Conservation (phyloP, 352 stramenopile species). For the Pythium biforme region DNA sequence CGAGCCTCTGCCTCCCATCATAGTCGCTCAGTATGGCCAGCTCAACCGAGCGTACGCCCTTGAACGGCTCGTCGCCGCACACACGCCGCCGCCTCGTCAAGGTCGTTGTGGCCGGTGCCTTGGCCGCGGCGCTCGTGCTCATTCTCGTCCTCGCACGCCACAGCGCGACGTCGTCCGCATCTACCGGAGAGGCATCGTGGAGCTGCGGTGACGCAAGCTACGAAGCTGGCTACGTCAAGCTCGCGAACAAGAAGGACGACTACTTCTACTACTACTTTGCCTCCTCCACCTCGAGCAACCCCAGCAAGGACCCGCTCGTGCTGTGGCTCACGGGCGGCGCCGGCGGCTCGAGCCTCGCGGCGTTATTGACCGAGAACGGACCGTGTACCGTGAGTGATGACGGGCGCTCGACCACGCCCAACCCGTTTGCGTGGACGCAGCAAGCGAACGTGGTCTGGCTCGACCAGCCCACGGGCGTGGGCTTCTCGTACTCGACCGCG, state of each 20-base stretch:
- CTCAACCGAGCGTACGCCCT: too few relatives aligned
- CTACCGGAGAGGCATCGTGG: too few relatives aligned
- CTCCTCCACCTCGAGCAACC: constrained; percentile 32
- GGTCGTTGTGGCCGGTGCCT: too few relatives aligned
- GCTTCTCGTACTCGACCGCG: constrained; percentile 45
- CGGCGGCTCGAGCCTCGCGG: constrained; percentile 34
- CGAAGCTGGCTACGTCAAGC: constrained; percentile 49
- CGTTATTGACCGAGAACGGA: constrained; percentile 53
- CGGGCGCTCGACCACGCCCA: constrained; percentile 24
- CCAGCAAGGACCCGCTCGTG: constrained; percentile 44
- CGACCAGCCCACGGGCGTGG: constrained; percentile 38
- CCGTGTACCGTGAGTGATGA: constrained; percentile 44
- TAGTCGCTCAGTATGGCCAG: too few relatives aligned
- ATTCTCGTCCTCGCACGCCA: too few relatives aligned
- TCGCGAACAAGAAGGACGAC: constrained; percentile 48
- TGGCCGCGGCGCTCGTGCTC: too few relatives aligned
- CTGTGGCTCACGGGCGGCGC: constrained; percentile 63
- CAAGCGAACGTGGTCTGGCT: constrained; percentile 57
- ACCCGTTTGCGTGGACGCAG: constrained; percentile 49
- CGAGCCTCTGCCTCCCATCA: too few relatives aligned
- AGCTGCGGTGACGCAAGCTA: constrained; percentile 32
- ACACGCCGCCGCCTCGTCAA: too few relatives aligned
- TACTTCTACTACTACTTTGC: constrained; percentile 67
- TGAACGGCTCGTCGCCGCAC: too few relatives aligned
- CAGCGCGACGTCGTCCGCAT: constrained; percentile 1